Percentiles rank a stretch among this genome's conserved stretches.
Evolutionary conservation across 257 asterid species (phyloP).

Genomic region (Fraxinus quadrangulata): DNA sequence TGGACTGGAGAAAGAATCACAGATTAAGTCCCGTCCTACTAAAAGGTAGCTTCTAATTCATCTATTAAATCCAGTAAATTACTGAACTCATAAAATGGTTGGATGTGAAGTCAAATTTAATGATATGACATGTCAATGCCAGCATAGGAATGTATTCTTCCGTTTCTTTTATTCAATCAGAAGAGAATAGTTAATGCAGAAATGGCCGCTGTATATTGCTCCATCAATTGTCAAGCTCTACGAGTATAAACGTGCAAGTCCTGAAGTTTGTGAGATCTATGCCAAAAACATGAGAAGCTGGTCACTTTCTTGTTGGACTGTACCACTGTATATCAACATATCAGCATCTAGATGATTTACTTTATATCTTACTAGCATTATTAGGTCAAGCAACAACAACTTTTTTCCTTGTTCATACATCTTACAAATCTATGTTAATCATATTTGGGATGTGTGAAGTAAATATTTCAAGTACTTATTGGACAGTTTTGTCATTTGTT

Average conservation of each 20-base stretch:
- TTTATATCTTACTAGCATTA: not conserved
- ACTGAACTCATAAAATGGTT: constrained; percentile 22
- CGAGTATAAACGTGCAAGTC: constrained; percentile 9
- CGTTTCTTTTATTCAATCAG: not conserved
- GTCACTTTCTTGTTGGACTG: not conserved
- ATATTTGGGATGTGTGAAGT: not conserved
- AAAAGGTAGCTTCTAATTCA: constrained; percentile 62
- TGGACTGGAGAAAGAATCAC: constrained; percentile 98
- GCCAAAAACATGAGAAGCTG: not conserved
- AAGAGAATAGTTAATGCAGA: constrained; percentile 4
- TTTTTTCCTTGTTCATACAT: too few relatives aligned
- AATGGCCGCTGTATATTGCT: not conserved
- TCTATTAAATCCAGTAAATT: constrained; percentile 20
- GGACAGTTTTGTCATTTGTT: not conserved
- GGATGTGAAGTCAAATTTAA: not conserved
- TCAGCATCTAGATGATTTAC: not conserved
- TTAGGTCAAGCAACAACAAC: not conserved
- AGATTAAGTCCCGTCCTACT: constrained; percentile 93
- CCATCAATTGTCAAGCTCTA: not conserved
- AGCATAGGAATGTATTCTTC: not conserved
- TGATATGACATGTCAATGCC: constrained; percentile 11
- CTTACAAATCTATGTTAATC: not conserved
- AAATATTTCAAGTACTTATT: not conserved
- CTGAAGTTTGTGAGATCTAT: not conserved
- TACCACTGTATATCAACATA: not conserved